These are phyloP conservation scores for Candida odintsovae DNA, from an alignment of 805 yeast genomes.

Conservation along the genomic window DNA sequence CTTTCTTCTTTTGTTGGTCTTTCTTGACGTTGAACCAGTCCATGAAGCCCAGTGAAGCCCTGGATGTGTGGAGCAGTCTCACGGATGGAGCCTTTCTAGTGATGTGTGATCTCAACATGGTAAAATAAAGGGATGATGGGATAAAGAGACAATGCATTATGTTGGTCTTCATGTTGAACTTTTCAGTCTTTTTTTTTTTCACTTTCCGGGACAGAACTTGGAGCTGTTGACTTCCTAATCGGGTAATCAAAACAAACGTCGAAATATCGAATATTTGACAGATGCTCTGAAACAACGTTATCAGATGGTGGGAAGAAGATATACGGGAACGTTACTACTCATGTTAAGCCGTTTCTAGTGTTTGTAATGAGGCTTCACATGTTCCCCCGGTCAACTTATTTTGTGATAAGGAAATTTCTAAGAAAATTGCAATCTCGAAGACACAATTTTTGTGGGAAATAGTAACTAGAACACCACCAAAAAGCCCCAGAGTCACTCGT, in stretches of 20 bases:
- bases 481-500: neutral
- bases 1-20: constrained; percentile 15
- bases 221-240: constrained; percentile 11
- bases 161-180: neutral
- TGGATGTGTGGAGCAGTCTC: constrained; percentile 23
- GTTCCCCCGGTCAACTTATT: neutral
- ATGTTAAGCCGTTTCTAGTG: too few species aligned
- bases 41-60: constrained; percentile 26
- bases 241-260: constrained; percentile 7
- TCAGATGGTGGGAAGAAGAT: too few species aligned
- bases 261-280: too few species aligned
- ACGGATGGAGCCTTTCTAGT: neutral
- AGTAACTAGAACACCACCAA: too few species aligned
- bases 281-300: neutral
- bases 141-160: neutral
- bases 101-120: neutral
- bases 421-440: neutral
- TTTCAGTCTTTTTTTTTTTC: neutral
- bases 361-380: too few species aligned
- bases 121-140: neutral
- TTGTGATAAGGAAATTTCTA: neutral
- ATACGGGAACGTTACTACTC: too few species aligned
- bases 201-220: neutral
- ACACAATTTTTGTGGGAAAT: neutral
- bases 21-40: constrained; percentile 34